phyloP scores from a whole-genome alignment of 768 basidiomycete species.

The Suillus cothurnatus region DNA sequence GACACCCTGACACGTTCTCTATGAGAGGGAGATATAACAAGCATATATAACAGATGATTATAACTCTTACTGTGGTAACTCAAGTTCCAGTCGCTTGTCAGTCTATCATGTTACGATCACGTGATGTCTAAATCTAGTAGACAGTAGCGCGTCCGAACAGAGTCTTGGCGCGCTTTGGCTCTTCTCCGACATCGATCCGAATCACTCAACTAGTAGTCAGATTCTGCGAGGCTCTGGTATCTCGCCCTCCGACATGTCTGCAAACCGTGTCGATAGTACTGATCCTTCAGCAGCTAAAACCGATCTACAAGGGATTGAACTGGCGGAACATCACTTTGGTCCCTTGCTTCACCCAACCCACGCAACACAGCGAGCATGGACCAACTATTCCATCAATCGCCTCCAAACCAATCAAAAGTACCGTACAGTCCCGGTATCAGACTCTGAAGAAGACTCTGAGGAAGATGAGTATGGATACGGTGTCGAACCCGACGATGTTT shows the following conservation, averaged over 20 bases:
- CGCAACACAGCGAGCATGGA: constrained; percentile 5
- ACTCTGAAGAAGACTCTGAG: not conserved
- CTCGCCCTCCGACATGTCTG: not conserved
- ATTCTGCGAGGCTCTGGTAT: not conserved
- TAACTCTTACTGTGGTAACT: not conserved
- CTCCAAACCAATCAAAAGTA: not conserved
- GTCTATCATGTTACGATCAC: not conserved
- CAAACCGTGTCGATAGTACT: not conserved
- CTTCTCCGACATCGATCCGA: not conserved
- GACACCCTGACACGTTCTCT: not conserved
- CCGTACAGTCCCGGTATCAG: not conserved
- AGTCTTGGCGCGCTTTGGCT: not conserved
- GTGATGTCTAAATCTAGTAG: not conserved
- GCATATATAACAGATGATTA: not conserved
- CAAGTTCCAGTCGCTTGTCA: not conserved
- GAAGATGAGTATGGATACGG: not conserved
- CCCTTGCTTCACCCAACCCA: constrained; percentile 8
- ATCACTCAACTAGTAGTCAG: not conserved
- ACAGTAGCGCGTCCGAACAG: not conserved
- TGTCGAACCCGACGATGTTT: not conserved
- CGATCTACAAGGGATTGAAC: not conserved
- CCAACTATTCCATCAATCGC: constrained; percentile 8
- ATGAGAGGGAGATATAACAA: not conserved
- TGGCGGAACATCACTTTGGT: constrained; percentile 10
- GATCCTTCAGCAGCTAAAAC: not conserved